Conservation (phyloP, 106 monocot genomes). For the Apostasia shenzhenica region DNA sequence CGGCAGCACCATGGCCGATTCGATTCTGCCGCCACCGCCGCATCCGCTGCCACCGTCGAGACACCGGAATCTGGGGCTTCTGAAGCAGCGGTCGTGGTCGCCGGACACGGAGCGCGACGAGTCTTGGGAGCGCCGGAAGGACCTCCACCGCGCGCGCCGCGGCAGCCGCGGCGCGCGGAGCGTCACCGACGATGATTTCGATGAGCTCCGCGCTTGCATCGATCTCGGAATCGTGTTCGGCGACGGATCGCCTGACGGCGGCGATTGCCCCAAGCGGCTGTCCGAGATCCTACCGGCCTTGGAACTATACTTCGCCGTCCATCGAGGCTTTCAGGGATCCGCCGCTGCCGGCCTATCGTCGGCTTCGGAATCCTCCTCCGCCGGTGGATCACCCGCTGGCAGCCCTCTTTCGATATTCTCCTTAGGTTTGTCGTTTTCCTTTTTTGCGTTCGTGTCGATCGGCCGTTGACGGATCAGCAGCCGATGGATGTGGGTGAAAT, state of each 20-base stretch:
- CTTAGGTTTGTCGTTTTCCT: slow-evolving; percentile 16
- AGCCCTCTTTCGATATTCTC: slow-evolving; percentile 31
- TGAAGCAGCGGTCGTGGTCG: slow-evolving; percentile 72
- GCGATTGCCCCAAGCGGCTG: slow-evolving; percentile 16
- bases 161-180: slow-evolving; percentile 20
- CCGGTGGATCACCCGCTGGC: slow-evolving; percentile 4
- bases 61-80: slow-evolving; percentile 9
- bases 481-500: background rate
- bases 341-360: background rate
- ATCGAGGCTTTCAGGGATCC: slow-evolving; percentile 2
- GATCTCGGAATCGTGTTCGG: slow-evolving; percentile 70
- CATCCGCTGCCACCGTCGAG: slow-evolving; percentile 4
- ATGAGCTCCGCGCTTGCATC: slow-evolving; percentile 75
- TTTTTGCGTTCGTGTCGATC: background rate
- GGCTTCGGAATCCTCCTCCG: slow-evolving; percentile 5
- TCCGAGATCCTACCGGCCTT: slow-evolving; percentile 41
- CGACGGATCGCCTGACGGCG: background rate
- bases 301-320: slow-evolving; percentile 41
- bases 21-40: background rate
- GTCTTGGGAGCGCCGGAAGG: slow-evolving; percentile 50
- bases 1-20: slow-evolving; percentile 7
- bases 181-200: slow-evolving; percentile 80
- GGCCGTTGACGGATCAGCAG: no score
- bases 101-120: slow-evolving; percentile 64
- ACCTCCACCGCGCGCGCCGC: slow-evolving; percentile 22